phyloP scores from a whole-genome alignment of 805 yeast genomes.

The Candida lessepsii region DNA sequence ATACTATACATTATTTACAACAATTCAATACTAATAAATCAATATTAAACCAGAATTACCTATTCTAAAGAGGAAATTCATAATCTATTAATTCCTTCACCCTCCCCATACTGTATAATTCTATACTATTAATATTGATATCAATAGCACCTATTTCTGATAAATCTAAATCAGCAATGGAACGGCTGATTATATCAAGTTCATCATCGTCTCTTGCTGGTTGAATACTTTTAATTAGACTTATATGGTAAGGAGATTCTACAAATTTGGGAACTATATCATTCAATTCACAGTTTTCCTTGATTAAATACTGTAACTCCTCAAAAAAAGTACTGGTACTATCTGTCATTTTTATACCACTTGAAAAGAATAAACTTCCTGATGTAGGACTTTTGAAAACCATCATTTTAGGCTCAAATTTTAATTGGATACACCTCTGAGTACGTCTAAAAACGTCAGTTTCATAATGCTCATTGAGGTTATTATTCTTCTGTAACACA shows the following conservation, averaged over 20 bases:
- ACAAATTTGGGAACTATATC: conserved; percentile 1
- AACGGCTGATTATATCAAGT: background rate
- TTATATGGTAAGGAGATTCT: background rate
- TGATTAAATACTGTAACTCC: conserved; percentile 2
- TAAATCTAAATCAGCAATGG: background rate
- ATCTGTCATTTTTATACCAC: conserved; percentile 1
- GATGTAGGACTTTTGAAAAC: conserved; percentile 6
- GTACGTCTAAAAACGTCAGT: background rate
- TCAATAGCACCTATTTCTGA: background rate
- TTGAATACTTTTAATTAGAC: conserved; percentile 5
- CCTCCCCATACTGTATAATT: background rate
- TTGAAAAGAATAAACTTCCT: conserved; percentile 5
- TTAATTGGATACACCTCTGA: conserved; percentile 4
- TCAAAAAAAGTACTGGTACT: conserved; percentile 5
- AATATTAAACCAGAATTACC: too few species aligned
- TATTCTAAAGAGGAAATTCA: background rate
- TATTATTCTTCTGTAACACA: background rate
- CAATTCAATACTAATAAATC: too few species aligned
- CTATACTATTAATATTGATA: conserved; percentile 1
- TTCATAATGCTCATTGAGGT: background rate
- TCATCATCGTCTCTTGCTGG: background rate
- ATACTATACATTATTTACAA: too few species aligned
- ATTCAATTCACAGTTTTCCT: conserved; percentile 6
- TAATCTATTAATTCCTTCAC: background rate
- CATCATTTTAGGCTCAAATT: conserved; percentile 4